A percentile compares a stretch with the other conserved stretches of the same genome.
These are phyloP conservation scores for Scytalidium lignicola DNA, from an alignment of 2,329 filamentous ascomycete species.

Conservation along the genomic window DNA sequence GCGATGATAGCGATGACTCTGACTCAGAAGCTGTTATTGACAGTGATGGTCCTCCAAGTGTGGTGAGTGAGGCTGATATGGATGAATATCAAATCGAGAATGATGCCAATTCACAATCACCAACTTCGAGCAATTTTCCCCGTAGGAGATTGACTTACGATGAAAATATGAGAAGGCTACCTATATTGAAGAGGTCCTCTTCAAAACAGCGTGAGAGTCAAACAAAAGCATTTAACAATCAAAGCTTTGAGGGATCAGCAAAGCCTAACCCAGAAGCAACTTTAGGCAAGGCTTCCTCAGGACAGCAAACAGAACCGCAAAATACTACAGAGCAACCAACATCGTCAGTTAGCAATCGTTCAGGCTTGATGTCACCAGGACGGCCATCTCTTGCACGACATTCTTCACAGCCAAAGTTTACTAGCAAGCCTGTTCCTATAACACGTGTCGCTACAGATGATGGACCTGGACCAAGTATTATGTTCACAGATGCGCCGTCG, in stretches of 20 bases:
- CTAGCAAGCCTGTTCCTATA: slow-evolving; percentile 67
- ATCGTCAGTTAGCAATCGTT: neutral
- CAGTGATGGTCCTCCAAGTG: slow-evolving; percentile 25
- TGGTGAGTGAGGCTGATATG: slow-evolving; percentile 37
- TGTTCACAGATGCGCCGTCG: slow-evolving; percentile 56
- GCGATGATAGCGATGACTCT: slow-evolving; percentile 32
- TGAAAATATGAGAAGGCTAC: slow-evolving; percentile 30
- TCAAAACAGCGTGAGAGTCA: slow-evolving; percentile 17
- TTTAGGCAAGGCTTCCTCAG: too few relatives aligned
- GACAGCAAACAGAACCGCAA: neutral
- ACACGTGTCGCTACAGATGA: slow-evolving; percentile 62
- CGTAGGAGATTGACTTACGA: slow-evolving; percentile 36
- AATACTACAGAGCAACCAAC: neutral
- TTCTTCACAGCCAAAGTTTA: slow-evolving; percentile 59
- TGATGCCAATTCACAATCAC: slow-evolving; percentile 7
- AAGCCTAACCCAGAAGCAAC: neutral
- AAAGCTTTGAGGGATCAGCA: neutral
- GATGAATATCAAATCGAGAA: slow-evolving; percentile 30
- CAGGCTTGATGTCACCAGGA: slow-evolving; percentile 8
- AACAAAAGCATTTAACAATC: slow-evolving; percentile 5
- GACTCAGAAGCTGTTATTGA: slow-evolving; percentile 32
- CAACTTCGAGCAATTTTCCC: slow-evolving; percentile 9
- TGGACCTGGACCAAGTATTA: slow-evolving; percentile 63
- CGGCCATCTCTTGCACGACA: slow-evolving; percentile 48
- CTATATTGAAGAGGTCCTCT: slow-evolving; percentile 25